Conservation (phyloP, 2,329 filamentous ascomycete species). For the Claviceps sp. region DNA sequence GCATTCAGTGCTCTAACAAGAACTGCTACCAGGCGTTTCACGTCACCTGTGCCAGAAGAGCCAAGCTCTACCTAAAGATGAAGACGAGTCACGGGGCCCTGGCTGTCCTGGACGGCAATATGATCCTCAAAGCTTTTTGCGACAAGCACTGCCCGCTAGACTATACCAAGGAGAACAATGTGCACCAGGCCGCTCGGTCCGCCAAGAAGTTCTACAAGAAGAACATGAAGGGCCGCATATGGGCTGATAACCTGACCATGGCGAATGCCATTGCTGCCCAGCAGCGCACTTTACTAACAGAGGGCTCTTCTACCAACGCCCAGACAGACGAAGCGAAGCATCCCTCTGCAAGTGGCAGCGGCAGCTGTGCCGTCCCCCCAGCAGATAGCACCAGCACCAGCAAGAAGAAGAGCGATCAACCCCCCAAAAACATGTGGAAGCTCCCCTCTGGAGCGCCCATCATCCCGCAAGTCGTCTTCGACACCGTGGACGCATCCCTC, state of each 20-base stretch:
- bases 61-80: slow-evolving; percentile 87
- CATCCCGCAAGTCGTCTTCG: slow-evolving; percentile 77
- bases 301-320: slow-evolving; percentile 60
- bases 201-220: slow-evolving; percentile 83
- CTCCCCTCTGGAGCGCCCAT: slow-evolving; percentile 89
- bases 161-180: slow-evolving; percentile 75
- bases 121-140: slow-evolving; percentile 85
- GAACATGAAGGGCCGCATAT: slow-evolving; percentile 77
- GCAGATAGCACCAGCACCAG: slow-evolving; percentile 22
- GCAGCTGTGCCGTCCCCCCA: slow-evolving; percentile 35
- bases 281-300: slow-evolving; percentile 47
- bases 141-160: slow-evolving; percentile 88
- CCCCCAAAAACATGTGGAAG: slow-evolving; percentile 53
- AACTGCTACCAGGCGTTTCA: slow-evolving; percentile 95
- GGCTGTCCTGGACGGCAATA: slow-evolving; percentile 64
- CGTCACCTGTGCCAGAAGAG: slow-evolving; percentile 84
- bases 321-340: slow-evolving; percentile 77
- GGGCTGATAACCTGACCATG: slow-evolving; percentile 80
- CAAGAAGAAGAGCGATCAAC: slow-evolving; percentile 53
- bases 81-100: slow-evolving; percentile 76
- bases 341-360: slow-evolving; percentile 30
- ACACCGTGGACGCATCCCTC: slow-evolving; percentile 72
- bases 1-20: slow-evolving; percentile 96
- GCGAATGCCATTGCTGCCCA: slow-evolving; percentile 69
- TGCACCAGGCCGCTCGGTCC: slow-evolving; percentile 64